Percentiles rank a stretch among this genome's conserved stretches.
Evolutionary conservation across 768 basidiomycete species (phyloP).

Genomic region (Phylloporus sp.): DNA sequence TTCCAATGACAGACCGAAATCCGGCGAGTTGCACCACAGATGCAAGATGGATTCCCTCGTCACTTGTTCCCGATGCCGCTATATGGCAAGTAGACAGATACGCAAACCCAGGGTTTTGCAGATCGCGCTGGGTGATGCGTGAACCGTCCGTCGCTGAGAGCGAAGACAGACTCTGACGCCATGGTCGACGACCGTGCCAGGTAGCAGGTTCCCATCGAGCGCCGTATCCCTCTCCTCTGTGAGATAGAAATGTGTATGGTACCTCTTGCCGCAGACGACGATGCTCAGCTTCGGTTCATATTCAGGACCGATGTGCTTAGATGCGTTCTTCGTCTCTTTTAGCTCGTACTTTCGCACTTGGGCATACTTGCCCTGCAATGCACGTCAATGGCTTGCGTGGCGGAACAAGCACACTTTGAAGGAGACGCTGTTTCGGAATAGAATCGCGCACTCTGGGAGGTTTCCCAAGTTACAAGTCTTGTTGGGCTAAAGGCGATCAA

Average conservation of each 20-base stretch:
- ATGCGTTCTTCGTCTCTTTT: constrained; percentile 37
- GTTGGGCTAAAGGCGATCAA: constrained; percentile 42
- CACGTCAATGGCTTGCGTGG: not conserved
- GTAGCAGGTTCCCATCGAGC: constrained; percentile 44
- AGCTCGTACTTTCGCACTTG: constrained; percentile 43
- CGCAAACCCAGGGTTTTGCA: too few species aligned
- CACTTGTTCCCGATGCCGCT: too few species aligned
- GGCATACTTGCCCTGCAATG: constrained; percentile 42
- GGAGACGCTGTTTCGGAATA: constrained; percentile 72
- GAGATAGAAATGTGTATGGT: constrained; percentile 55
- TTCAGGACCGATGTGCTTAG: constrained; percentile 33
- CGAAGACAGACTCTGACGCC: too few species aligned
- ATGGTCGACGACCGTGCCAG: constrained; percentile 54
- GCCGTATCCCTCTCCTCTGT: constrained; percentile 37
- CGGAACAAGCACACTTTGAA: constrained; percentile 40
- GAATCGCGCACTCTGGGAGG: constrained; percentile 43
- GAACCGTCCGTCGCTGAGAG: too few species aligned
- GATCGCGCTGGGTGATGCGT: too few species aligned
- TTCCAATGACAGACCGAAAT: too few species aligned
- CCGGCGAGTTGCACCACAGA: too few species aligned
- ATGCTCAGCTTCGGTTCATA: constrained; percentile 51
- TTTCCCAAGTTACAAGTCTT: constrained; percentile 27
- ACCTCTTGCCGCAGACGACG: constrained; percentile 53
- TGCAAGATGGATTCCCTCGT: too few species aligned
- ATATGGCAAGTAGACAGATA: too few species aligned